These are phyloP conservation scores for Echinochloa phyllopogon DNA, from an alignment of 176 grass and related monocot species.

Conservation along the genomic window DNA sequence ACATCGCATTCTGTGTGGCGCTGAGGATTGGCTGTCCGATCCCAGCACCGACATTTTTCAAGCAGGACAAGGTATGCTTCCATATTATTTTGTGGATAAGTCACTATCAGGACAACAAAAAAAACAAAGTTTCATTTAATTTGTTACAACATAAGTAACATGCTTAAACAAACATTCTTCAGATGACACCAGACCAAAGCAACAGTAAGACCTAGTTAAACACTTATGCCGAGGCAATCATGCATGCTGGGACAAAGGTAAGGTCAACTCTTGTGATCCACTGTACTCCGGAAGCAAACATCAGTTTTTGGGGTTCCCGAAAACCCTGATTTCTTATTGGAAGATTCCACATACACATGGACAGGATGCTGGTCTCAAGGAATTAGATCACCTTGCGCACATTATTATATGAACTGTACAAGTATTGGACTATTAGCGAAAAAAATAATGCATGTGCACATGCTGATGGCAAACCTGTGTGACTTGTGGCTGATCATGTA, in stretches of 20 bases:
- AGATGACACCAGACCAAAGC: conserved; percentile 29
- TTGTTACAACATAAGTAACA: not conserved
- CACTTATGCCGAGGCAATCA: conserved; percentile 24
- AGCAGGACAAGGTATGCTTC: conserved; percentile 3
- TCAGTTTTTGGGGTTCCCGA: conserved; percentile 14
- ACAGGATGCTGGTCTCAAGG: conserved; percentile 53
- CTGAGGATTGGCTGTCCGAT: too few relatives aligned
- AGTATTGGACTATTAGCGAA: not conserved
- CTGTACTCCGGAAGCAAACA: conserved; percentile 24
- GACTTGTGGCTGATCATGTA: conserved; percentile 35
- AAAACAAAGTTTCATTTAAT: not conserved
- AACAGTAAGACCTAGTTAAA: conserved; percentile 33
- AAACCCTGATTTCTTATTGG: conserved; percentile 42
- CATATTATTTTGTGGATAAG: not conserved
- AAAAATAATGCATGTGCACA: conserved; percentile 38
- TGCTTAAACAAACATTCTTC: conserved; percentile 38
- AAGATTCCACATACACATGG: conserved; percentile 39
- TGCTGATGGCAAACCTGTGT: not conserved
- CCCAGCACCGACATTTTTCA: not conserved
- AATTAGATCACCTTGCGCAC: not conserved
- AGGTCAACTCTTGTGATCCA: conserved; percentile 38
- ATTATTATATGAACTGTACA: conserved; percentile 34
- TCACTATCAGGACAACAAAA: not conserved
- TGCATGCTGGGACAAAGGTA: conserved; percentile 39
- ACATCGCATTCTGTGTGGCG: too few relatives aligned